phyloP scores from a whole-genome alignment of 495 filamentous ascomycete species.

The Penicillium cataractarum region DNA sequence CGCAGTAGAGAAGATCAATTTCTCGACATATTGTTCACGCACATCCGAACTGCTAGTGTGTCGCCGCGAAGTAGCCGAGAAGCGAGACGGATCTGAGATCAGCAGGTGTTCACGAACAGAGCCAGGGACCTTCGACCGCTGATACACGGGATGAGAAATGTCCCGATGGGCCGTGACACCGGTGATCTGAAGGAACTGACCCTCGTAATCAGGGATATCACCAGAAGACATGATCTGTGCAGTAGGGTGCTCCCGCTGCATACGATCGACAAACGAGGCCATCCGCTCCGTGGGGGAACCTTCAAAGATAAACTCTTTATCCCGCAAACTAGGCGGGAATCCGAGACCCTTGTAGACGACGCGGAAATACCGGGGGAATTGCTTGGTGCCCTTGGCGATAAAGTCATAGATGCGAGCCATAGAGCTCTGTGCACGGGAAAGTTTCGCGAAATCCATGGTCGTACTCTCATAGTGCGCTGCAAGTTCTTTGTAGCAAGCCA shows the following conservation, averaged over 20 bases:
- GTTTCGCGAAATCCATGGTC: slow-evolving; percentile 87
- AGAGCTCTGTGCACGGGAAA: slow-evolving; percentile 83
- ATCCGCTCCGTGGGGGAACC: slow-evolving; percentile 75
- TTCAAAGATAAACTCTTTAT: slow-evolving; percentile 94
- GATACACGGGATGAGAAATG: slow-evolving; percentile 82
- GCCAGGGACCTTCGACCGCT: slow-evolving; percentile 79
- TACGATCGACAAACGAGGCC: slow-evolving; percentile 83
- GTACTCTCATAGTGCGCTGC: slow-evolving; percentile 85
- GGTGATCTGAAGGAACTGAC: slow-evolving; percentile 87
- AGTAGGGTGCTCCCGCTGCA: slow-evolving; percentile 87
- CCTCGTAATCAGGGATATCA: slow-evolving; percentile 81
- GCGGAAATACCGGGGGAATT: slow-evolving; percentile 86
- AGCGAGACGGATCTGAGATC: slow-evolving; percentile 68
- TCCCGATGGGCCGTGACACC: slow-evolving; percentile 81
- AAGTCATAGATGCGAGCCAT: slow-evolving; percentile 93
- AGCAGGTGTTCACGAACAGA: slow-evolving; percentile 84
- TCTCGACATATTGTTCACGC: slow-evolving; percentile 79
- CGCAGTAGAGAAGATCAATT: slow-evolving; percentile 79
- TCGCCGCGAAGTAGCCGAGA: slow-evolving; percentile 72
- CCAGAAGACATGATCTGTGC: slow-evolving; percentile 78
- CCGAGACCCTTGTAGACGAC: slow-evolving; percentile 91
- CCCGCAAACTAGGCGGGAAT: slow-evolving; percentile 76
- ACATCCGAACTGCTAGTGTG: slow-evolving; percentile 65
- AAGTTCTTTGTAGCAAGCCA: slow-evolving; percentile 91
- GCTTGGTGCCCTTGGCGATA: slow-evolving; percentile 76